Base-by-base conservation (phyloP, 2,329 filamentous ascomycete species). In the Aspergillus sp. region DNA sequence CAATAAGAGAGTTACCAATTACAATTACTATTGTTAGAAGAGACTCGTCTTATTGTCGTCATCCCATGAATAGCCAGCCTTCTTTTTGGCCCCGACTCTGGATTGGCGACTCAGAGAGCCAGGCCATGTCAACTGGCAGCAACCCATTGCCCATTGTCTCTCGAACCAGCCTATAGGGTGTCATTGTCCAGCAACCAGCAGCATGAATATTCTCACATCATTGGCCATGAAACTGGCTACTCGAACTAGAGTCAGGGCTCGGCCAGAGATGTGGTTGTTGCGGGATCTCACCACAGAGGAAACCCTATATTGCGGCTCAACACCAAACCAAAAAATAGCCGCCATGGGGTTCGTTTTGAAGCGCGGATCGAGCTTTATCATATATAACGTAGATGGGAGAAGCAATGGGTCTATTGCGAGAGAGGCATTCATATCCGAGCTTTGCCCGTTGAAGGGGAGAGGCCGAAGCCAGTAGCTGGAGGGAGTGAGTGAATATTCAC, bases 401-500 rank as follows among this genome's bases (percentile, higher is more conserved):
- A 14, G 12, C 11, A 11, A 2, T 23, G 24, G 11, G 14, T n/a
- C 2, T n/a, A 15, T 15, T 27, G 7, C n/a, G 11, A 17, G 15
- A 23, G n/a, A 14, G 15, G 15, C 14, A 17, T 2, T 27, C 19
- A 9, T 7, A 7, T 47, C 23, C 40, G 9, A 40, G n/a, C 11
- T 17, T 27, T 4, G 37, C 35, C 11, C 4, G 37, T 6, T 15
- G n/a, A 17, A 15, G 31, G 37, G 15, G 15, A 4, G 48, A 41
- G 21, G n/a, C 15, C n/a, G 7, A n/a, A 8, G 17, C 47, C 19
- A 8, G 17, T 37, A 37, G 35, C 35, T 37, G 35, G 35, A 37
- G 40, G 17, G 24, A 45, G 40, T 50, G 54, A 55, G 56, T 17
- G 46, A 50, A 58, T 58, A 57, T 58, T 39, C 44, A 15, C 51